These are phyloP conservation scores for Xylaria sp. DNA, from an alignment of 2,329 filamentous ascomycete species.

Conservation along the genomic window DNA sequence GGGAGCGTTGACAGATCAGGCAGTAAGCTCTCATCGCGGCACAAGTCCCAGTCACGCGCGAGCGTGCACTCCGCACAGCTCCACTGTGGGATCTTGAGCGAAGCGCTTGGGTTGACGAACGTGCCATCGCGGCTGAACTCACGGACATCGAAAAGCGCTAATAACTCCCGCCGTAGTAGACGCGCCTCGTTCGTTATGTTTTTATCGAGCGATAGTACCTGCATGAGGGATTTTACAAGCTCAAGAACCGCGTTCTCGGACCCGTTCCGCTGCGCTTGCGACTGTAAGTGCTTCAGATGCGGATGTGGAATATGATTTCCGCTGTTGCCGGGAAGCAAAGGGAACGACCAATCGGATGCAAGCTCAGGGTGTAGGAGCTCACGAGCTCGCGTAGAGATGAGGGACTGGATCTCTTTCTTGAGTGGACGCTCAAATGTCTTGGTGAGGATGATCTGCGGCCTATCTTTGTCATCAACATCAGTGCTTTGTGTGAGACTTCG, in stretches of 20 bases:
- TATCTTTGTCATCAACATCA: constrained; percentile 66
- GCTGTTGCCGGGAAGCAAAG: constrained; percentile 75
- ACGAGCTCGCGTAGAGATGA: constrained; percentile 87
- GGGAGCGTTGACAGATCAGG: constrained; percentile 56
- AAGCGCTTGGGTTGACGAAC: constrained; percentile 86
- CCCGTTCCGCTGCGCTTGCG: constrained; percentile 50
- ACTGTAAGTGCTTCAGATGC: constrained; percentile 39
- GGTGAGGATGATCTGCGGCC: constrained; percentile 76
- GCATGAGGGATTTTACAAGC: constrained; percentile 92
- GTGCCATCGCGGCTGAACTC: constrained; percentile 91
- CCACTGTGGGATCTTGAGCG: constrained; percentile 77
- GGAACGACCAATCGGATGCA: constrained; percentile 87
- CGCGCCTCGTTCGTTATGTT: constrained; percentile 90
- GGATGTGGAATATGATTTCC: constrained; percentile 60
- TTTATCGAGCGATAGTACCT: constrained; percentile 90
- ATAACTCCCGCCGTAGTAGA: constrained; percentile 86
- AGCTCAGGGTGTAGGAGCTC: constrained; percentile 92
- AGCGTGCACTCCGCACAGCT: constrained; percentile 93
- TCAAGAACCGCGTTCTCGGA: constrained; percentile 80
- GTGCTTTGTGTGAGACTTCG: constrained; percentile 63
- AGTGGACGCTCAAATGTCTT: constrained; percentile 87
- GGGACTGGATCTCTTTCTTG: constrained; percentile 84
- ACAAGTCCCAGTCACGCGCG: constrained; percentile 88
- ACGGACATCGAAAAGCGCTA: constrained; percentile 90
- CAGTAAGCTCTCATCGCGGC: constrained; percentile 85